Conservation (phyloP, 2,329 filamentous ascomycete genomes). For the Fusarium nygamai region DNA sequence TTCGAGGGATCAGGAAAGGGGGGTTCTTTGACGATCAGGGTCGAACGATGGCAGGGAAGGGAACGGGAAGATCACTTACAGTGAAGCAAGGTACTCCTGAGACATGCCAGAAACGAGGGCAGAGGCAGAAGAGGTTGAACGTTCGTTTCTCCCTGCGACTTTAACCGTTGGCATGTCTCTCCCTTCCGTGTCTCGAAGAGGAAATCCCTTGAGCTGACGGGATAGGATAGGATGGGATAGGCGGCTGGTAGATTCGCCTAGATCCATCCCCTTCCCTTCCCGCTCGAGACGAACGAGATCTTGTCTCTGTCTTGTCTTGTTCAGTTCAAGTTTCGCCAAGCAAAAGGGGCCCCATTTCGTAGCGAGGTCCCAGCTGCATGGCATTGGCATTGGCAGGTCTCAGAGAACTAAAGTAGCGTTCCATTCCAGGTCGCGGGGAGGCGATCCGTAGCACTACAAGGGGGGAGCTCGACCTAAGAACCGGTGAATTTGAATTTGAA, state of each 20-base stretch:
- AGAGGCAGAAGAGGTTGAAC: neutral
- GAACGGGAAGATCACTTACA: slow-evolving; percentile 17
- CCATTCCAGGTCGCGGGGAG: slow-evolving; percentile 32
- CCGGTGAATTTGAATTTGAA: slow-evolving; percentile 3
- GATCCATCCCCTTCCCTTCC: slow-evolving; percentile 23
- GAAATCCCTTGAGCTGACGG: neutral
- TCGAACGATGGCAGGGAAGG: slow-evolving; percentile 3
- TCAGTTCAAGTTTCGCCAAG: slow-evolving; percentile 5
- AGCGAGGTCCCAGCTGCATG: slow-evolving; percentile 13
- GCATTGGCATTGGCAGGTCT: neutral
- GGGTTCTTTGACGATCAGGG: slow-evolving; percentile 13
- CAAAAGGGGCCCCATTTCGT: neutral
- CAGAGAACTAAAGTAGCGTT: slow-evolving; percentile 12
- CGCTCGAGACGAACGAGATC: slow-evolving; percentile 22
- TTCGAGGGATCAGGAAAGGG: slow-evolving; percentile 19
- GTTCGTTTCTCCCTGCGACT: slow-evolving; percentile 9
- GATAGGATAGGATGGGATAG: neutral
- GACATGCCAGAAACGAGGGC: slow-evolving; percentile 8
- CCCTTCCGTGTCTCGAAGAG: slow-evolving; percentile 28
- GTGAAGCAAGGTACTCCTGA: slow-evolving; percentile 29
- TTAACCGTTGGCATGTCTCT: slow-evolving; percentile 32
- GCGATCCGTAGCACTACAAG: slow-evolving; percentile 22
- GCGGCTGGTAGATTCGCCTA: slow-evolving; percentile 29
- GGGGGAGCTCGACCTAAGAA: slow-evolving; percentile 12
- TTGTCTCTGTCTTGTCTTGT: neutral